Conservation (phyloP, 305 asterid species). For the Fraxinus floribunda region DNA sequence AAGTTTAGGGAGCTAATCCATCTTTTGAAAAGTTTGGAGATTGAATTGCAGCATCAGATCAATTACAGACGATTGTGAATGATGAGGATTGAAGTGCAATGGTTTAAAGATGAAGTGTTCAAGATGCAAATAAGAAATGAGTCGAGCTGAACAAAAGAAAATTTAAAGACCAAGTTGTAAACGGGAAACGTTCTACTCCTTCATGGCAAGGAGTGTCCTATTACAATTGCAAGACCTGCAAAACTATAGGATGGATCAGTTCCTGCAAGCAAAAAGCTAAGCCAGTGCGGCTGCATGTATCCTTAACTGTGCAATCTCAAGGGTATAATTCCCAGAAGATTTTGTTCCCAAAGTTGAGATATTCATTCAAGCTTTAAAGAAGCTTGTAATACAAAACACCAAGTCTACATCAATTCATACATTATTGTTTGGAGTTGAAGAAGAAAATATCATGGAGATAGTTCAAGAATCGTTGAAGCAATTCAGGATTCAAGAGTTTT, state of each 20-base stretch:
- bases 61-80: too few species aligned
- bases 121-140: background rate
- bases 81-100: background rate
- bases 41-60: background rate
- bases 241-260: background rate
- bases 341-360: background rate
- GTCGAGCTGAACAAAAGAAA: background rate
- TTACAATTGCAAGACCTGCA: background rate
- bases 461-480: background rate
- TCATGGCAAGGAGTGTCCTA: background rate
- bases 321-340: background rate
- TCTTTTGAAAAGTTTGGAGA: background rate
- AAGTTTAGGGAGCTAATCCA: background rate
- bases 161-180: too few species aligned
- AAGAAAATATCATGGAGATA: background rate
- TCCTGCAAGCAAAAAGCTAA: background rate
- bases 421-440: background rate
- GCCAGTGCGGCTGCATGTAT: background rate
- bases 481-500: background rate
- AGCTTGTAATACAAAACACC: background rate
- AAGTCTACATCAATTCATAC: background rate
- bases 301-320: background rate
- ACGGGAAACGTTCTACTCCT: background rate
- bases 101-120: background rate
- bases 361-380: background rate